Percentiles rank a stretch among this genome's conserved stretches.
phyloP scores from a whole-genome alignment of 2,329 filamentous ascomycete genomes.

The Stenocarpella maydis region DNA sequence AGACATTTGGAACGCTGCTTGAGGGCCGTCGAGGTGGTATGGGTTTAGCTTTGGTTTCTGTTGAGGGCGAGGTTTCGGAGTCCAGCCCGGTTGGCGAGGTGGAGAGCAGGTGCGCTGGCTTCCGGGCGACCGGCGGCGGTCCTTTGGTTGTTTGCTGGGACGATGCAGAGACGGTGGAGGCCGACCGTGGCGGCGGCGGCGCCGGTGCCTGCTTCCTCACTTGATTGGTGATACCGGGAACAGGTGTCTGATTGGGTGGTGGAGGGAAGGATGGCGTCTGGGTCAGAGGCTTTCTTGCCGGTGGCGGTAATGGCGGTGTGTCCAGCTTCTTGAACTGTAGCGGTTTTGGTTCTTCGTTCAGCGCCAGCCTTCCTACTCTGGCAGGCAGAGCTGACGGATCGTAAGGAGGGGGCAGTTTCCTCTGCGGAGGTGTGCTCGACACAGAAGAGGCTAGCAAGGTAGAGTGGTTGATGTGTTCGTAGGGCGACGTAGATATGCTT shows the following conservation, averaged over 20 bases:
- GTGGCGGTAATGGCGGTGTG: slow-evolving; percentile 55
- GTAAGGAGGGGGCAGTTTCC: slow-evolving; percentile 61
- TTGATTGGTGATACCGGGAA: slow-evolving; percentile 36
- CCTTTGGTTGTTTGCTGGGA: slow-evolving; percentile 50
- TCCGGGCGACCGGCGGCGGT: slow-evolving; percentile 66
- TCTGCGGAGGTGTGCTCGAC: slow-evolving; percentile 52
- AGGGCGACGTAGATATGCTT: slow-evolving; percentile 66
- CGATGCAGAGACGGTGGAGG: slow-evolving; percentile 47
- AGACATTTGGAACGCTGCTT: slow-evolving; percentile 23
- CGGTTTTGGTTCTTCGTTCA: slow-evolving; percentile 49
- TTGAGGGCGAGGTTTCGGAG: slow-evolving; percentile 31
- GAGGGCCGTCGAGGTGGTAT: slow-evolving; percentile 42
- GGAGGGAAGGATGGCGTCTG: slow-evolving; percentile 35
- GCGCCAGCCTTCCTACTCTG: slow-evolving; percentile 54
- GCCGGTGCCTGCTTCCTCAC: slow-evolving; percentile 40
- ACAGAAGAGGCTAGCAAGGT: slow-evolving; percentile 54
- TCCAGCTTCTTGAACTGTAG: slow-evolving; percentile 43
- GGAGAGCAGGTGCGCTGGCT: slow-evolving; percentile 63
- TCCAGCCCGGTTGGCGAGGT: slow-evolving; percentile 42
- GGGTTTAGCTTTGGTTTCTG: slow-evolving; percentile 37
- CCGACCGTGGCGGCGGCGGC: slow-evolving; percentile 42
- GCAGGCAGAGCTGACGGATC: slow-evolving; percentile 56
- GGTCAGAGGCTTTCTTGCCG: slow-evolving; percentile 49
- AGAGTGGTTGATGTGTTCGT: slow-evolving; percentile 64
- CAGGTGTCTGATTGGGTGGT: slow-evolving; percentile 34